Percentiles rank a stretch among this genome's conserved stretches.
phyloP scores from a whole-genome alignment of 257 asterid genomes.

The Solanum habrochaites region DNA sequence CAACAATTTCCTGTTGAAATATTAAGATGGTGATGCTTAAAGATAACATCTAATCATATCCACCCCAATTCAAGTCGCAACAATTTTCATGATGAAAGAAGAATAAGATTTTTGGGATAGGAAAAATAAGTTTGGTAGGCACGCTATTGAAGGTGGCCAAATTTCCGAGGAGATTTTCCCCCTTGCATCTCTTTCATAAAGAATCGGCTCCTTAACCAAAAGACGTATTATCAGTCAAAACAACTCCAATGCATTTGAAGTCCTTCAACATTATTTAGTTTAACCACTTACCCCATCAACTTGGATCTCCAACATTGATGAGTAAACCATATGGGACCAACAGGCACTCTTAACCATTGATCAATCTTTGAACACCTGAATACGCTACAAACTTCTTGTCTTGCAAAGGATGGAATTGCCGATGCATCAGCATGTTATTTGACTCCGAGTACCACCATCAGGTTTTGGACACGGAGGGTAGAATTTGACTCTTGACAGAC shows the following conservation, averaged over 20 bases:
- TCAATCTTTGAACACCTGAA: conserved; percentile 23
- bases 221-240: background rate
- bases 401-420: conserved; percentile 26
- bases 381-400: conserved; percentile 33
- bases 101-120: background rate
- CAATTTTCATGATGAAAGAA: background rate
- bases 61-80: background rate
- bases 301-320: background rate
- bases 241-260: background rate
- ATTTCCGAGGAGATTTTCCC: background rate
- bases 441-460: conserved; percentile 22
- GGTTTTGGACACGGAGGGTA: conserved; percentile 38
- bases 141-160: background rate
- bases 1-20: too few relatives aligned
- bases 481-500: conserved; percentile 29
- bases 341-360: conserved; percentile 21
- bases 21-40: background rate
- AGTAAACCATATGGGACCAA: background rate
- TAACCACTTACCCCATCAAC: background rate
- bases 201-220: background rate
- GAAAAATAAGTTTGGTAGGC: background rate
- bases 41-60: background rate
- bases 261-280: background rate
- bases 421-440: conserved; percentile 30
- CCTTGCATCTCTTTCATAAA: background rate